Evolutionary conservation across 202 grass and related monocot species (phyloP), one percentile per base, ranked within the genome.

Genomic region (Schoenoplectus tabernaemontani): DNA sequence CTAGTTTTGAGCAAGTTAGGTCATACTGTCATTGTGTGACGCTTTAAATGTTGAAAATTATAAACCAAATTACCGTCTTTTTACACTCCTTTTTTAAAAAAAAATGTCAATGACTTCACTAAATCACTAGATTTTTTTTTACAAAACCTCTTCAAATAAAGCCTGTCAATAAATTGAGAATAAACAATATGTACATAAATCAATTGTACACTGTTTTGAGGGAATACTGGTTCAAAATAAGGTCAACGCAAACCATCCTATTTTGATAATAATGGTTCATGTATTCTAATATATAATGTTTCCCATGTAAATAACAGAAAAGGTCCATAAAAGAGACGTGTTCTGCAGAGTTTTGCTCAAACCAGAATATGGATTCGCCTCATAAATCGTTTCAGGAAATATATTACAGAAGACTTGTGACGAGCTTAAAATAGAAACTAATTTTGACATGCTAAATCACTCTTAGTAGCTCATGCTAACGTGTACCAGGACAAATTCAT

Each of bases 401-500:
- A 53, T 28, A 33, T 33, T 53, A 74, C 28, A 74, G 26, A 53
- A 74, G 43, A 74, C 54, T 54, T 74, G 70, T 33, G 7, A 54
- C 13, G 9, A 1, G 70, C 70, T 54, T 74, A 34, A 74, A 53
- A 74, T 74, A 53, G 44, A 54, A 74, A 34, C 24, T 34, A 74
- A 74, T 54, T 74, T 33, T 74, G 70, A 36, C 46, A 74, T 53
- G 43, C 43, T 72, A 72, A 41, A 7, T 71, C 67, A 71, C 23
- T 71, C 12, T 74, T 36, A 74, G 46, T 34, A 53, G 17, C 23
- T 34, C 2, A 33, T 54, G 44, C 24, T 16, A 53, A 74, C 46
- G 13, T 74, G 46, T 53, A 24, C 41, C 11, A 53, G 69, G 44
- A 74, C 24, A 73, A 53, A 34, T 53, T 50, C 46, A 74, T 74